phyloP scores from a whole-genome alignment of 2,329 filamentous ascomycete species.

The Aspergillus sojae region DNA sequence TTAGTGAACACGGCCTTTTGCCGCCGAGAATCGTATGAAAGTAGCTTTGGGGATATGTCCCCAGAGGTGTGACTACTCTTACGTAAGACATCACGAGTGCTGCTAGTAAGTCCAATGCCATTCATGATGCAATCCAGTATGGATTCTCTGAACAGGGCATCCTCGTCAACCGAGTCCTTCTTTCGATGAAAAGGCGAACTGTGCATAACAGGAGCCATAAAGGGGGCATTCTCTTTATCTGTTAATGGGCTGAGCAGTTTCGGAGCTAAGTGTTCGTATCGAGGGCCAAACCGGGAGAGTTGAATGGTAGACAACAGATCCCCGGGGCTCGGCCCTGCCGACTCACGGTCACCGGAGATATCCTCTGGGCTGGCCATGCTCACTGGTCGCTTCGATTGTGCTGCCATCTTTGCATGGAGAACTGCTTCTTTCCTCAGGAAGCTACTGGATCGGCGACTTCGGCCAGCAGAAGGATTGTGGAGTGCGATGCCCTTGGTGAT shows the following conservation, averaged over 20 bases:
- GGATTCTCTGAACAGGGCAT: conserved; percentile 82
- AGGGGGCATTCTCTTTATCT: conserved; percentile 43
- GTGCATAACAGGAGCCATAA: conserved; percentile 34
- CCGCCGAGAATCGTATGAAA: conserved; percentile 79
- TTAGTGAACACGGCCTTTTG: conserved; percentile 82
- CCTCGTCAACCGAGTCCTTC: conserved; percentile 81
- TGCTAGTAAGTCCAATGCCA: conserved; percentile 75
- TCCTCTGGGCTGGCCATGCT: conserved; percentile 22
- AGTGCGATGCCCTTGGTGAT: conserved; percentile 90
- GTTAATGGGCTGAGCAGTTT: conserved; percentile 45
- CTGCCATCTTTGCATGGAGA: conserved; percentile 64
- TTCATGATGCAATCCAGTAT: conserved; percentile 96
- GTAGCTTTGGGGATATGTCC: conserved; percentile 80
- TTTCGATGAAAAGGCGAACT: conserved; percentile 59
- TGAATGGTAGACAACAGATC: conserved; percentile 82
- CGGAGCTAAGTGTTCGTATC: conserved; percentile 45
- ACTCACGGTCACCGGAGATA: conserved; percentile 35
- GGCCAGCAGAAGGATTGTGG: conserved; percentile 73
- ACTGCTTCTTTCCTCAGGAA: conserved; percentile 78
- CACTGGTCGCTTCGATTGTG: conserved; percentile 39
- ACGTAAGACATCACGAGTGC: conserved; percentile 64
- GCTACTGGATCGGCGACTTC: conserved; percentile 71
- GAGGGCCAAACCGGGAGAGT: conserved; percentile 62
- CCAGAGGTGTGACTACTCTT: conserved; percentile 68
- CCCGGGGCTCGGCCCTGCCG: conserved; percentile 64